phyloP scores from a whole-genome alignment of 2,329 filamentous ascomycete genomes.

The Rhinocladiella mackenziei region DNA sequence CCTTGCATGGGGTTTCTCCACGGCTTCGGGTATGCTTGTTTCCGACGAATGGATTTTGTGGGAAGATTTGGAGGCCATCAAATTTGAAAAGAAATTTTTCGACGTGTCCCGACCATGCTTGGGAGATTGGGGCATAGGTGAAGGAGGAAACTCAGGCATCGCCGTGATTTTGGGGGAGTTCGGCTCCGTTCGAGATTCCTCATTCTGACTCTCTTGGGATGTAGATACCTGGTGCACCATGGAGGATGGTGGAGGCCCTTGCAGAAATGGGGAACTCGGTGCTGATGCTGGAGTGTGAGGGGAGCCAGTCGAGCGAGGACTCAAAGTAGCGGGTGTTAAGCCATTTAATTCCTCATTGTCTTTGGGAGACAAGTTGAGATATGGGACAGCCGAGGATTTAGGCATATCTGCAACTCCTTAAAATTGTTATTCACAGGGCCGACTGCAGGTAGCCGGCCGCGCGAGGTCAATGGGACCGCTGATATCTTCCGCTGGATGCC shows the following conservation, averaged over 20 bases:
- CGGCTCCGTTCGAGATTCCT: conserved; percentile 25
- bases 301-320: conserved; percentile 27
- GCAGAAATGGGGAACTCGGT: conserved; percentile 23
- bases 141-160: conserved; percentile 44
- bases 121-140: conserved; percentile 35
- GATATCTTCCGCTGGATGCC: conserved; percentile 13
- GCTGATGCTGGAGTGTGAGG: conserved; percentile 24
- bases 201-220: conserved; percentile 11
- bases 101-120: conserved; percentile 45
- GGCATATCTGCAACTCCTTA: conserved; percentile 27
- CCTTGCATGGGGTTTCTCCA: conserved; percentile 23
- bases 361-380: conserved; percentile 25
- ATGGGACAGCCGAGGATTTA: conserved; percentile 26
- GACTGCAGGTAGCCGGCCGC: conserved; percentile 27
- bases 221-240: conserved; percentile 18
- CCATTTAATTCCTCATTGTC: conserved; percentile 25
- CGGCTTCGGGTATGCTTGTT: conserved; percentile 34
- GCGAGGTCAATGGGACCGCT: conserved; percentile 20
- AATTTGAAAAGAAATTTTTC: conserved; percentile 45
- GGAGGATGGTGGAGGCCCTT: conserved; percentile 11
- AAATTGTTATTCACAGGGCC: conserved; percentile 23
- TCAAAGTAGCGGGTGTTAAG: conserved; percentile 24
- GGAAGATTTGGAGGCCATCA: conserved; percentile 46
- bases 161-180: conserved; percentile 44
- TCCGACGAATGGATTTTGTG: conserved; percentile 43